A percentile compares a stretch with the other conserved stretches of the same genome.
phyloP scores from a whole-genome alignment of 306 rosid species.

The Dryas alaskensis region DNA sequence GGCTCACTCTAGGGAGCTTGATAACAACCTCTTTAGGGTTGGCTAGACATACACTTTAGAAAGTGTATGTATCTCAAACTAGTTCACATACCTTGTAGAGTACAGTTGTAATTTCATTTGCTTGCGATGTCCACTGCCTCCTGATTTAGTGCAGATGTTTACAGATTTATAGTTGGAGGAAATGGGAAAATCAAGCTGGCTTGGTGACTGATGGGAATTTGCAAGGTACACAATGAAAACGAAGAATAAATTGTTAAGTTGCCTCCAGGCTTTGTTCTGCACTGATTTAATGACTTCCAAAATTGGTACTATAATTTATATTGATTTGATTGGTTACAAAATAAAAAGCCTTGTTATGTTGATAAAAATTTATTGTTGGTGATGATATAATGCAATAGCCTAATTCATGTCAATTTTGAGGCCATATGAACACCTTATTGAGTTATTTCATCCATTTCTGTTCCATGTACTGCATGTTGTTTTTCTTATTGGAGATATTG shows the following conservation, averaged over 20 bases:
- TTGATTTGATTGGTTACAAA: background rate
- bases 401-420: background rate
- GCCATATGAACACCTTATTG: background rate
- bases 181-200: conserved; percentile 78
- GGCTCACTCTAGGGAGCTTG: background rate
- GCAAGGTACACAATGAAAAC: conserved; percentile 47
- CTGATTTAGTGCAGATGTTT: conserved; percentile 11
- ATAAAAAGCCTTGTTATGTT: background rate
- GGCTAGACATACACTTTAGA: background rate
- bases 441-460: no score
- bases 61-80: background rate
- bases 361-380: background rate
- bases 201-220: conserved; percentile 45
- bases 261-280: conserved; percentile 8
- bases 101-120: background rate
- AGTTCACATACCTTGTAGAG: background rate
- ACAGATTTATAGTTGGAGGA: conserved; percentile 93
- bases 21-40: background rate
- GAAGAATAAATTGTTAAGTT: conserved; percentile 14
- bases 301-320: background rate
- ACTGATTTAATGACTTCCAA: background rate
- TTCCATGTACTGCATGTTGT: background rate
- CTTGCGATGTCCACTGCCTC: background rate
- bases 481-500: background rate
- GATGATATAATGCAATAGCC: background rate